These are phyloP conservation scores for Fistulifera solaris DNA, from an alignment of 108 stramenopile genomes.

Conservation along the genomic window DNA sequence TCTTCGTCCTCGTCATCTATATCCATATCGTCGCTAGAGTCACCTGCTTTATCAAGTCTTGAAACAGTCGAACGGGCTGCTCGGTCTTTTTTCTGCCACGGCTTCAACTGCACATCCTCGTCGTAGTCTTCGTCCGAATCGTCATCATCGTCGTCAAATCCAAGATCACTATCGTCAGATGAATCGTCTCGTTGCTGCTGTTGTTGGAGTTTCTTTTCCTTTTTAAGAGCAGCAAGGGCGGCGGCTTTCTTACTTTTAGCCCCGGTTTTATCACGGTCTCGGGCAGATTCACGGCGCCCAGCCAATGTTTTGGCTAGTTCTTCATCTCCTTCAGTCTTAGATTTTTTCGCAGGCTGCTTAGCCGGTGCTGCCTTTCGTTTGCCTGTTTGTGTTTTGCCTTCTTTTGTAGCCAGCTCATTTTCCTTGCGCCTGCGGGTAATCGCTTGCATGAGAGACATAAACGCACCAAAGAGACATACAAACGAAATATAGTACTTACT, in stretches of 20 bases:
- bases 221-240: constrained; percentile 47
- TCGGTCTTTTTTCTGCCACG: constrained; percentile 62
- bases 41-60: constrained; percentile 18
- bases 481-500: constrained; percentile 21
- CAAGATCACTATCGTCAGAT: constrained; percentile 49
- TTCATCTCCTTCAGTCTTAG: constrained; percentile 42
- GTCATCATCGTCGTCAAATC: constrained; percentile 71
- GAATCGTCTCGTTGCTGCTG: constrained; percentile 32
- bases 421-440: constrained; percentile 25
- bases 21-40: constrained; percentile 35
- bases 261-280: constrained; percentile 64
- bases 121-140: constrained; percentile 72
- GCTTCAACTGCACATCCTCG: constrained; percentile 37
- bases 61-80: constrained; percentile 24
- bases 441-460: neutral
- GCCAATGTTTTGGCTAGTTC: constrained; percentile 48
- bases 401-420: constrained; percentile 26
- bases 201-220: constrained; percentile 19
- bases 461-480: neutral
- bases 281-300: constrained; percentile 49
- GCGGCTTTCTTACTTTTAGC: constrained; percentile 65
- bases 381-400: neutral
- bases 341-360: constrained; percentile 36
- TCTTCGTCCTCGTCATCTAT: constrained; percentile 23
- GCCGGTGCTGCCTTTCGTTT: constrained; percentile 16